Conservation (phyloP, 164 flowering plant species). For the Liriodendron chinense region DNA sequence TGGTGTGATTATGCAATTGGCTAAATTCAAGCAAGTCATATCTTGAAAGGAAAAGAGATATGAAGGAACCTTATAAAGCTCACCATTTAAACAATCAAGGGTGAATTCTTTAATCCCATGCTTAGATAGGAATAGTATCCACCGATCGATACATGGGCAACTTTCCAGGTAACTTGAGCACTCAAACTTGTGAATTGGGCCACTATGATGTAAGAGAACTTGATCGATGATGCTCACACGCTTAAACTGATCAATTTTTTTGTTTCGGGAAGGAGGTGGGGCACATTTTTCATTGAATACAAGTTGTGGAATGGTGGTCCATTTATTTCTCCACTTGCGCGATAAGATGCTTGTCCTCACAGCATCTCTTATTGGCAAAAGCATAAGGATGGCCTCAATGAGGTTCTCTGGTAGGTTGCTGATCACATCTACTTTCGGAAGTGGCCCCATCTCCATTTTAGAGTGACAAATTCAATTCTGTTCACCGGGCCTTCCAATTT, state of each 20-base stretch:
- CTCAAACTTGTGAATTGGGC: constrained; percentile 50
- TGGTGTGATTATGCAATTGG: constrained; percentile 42
- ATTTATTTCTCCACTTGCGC: constrained; percentile 55
- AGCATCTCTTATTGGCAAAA: constrained; percentile 50
- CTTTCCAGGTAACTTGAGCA: constrained; percentile 39
- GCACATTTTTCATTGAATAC: constrained; percentile 47
- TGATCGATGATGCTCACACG: constrained; percentile 45
- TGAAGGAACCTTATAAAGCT: constrained; percentile 50
- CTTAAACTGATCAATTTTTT: constrained; percentile 20
- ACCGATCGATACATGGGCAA: constrained; percentile 44
- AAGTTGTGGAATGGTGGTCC: constrained; percentile 42
- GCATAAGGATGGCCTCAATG: constrained; percentile 40
- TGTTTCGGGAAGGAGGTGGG: constrained; percentile 18
- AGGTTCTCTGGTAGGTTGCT: constrained; percentile 49
- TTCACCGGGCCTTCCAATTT: too few relatives aligned
- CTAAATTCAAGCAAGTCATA: constrained; percentile 41
- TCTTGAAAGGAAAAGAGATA: constrained; percentile 37
- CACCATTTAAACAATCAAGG: constrained; percentile 37
- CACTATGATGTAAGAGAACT: constrained; percentile 48
- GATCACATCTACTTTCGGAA: constrained; percentile 24
- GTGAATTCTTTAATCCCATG: constrained; percentile 38
- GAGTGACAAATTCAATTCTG: background rate
- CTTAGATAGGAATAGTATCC: constrained; percentile 52
- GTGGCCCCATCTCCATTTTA: background rate
- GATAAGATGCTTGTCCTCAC: constrained; percentile 58